Percentiles rank a stretch among this genome's conserved stretches.
These are phyloP conservation scores for Quercus ilex DNA, from an alignment of 306 rosid genomes.

Conservation along the genomic window DNA sequence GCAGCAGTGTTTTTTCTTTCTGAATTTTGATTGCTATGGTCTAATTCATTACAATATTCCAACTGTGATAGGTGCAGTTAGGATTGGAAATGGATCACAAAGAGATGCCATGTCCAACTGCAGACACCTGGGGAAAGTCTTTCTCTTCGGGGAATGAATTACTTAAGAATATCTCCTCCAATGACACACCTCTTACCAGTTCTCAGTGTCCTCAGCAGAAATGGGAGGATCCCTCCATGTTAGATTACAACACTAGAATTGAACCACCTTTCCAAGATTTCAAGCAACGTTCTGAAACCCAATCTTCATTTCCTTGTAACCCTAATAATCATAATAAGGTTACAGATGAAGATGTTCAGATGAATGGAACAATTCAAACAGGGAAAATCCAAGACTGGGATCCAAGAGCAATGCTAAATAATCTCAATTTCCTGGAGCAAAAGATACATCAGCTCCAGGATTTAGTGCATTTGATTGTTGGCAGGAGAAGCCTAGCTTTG, in stretches of 20 bases:
- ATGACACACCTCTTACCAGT: slow-evolving; percentile 38
- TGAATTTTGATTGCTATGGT: slow-evolving; percentile 4
- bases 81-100: neutral
- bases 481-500: slow-evolving; percentile 57
- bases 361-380: slow-evolving; percentile 29
- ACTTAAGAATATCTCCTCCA: slow-evolving; percentile 32
- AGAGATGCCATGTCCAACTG: slow-evolving; percentile 36
- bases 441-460: slow-evolving; percentile 94
- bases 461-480: slow-evolving; percentile 72
- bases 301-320: slow-evolving; percentile 27
- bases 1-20: neutral
- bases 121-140: slow-evolving; percentile 54
- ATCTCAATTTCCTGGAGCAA: slow-evolving; percentile 79
- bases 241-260: slow-evolving; percentile 44
- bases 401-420: slow-evolving; percentile 62
- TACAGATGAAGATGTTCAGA: slow-evolving; percentile 36
- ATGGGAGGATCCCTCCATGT: slow-evolving; percentile 53
- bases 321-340: slow-evolving; percentile 34
- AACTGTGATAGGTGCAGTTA: slow-evolving; percentile 25
- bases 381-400: slow-evolving; percentile 75
- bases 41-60: slow-evolving; percentile 2
- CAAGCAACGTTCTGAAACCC: slow-evolving; percentile 39
- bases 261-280: slow-evolving; percentile 57
- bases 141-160: slow-evolving; percentile 40
- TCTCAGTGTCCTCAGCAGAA: slow-evolving; percentile 35